Evolutionary conservation across 495 filamentous ascomycete species (phyloP).

Genomic region (Podospora didyma): DNA sequence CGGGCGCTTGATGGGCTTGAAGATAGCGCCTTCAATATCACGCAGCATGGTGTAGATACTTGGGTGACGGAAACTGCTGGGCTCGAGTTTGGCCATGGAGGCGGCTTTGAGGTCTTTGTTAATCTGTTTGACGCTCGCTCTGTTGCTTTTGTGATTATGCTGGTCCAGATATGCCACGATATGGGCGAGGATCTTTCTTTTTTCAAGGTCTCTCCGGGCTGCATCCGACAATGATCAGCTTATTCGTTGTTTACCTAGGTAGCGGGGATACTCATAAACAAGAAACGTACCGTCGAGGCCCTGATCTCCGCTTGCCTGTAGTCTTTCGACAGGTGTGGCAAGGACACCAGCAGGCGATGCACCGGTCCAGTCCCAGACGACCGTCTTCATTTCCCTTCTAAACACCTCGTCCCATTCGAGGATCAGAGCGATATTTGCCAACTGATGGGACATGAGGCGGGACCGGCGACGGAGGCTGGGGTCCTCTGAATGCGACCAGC

Average conservation of each 20-base stretch:
- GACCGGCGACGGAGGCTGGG: not conserved
- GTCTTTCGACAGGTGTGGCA: slow-evolving; percentile 1
- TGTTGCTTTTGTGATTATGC: not conserved
- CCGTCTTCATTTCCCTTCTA: slow-evolving; percentile 3
- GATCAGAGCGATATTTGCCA: slow-evolving; percentile 8
- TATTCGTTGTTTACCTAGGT: not conserved
- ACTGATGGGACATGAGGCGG: slow-evolving; percentile 1
- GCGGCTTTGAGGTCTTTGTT: not conserved
- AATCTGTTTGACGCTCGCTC: slow-evolving; percentile 1
- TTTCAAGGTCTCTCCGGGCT: not conserved
- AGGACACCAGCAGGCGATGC: not conserved
- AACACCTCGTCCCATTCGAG: slow-evolving; percentile 8
- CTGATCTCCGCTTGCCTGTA: not conserved
- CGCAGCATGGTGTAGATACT: slow-evolving; percentile 7
- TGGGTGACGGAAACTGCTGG: not conserved
- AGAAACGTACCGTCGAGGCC: slow-evolving; percentile 1
- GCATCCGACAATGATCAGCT: not conserved
- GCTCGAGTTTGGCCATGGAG: slow-evolving; percentile 1
- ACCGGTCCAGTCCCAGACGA: slow-evolving; percentile 12
- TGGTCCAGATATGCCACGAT: slow-evolving; percentile 1
- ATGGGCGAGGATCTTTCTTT: not conserved
- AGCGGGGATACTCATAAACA: not conserved
- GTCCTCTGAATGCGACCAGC: not conserved
- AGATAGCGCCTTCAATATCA: slow-evolving; percentile 2
- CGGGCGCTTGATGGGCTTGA: not conserved